These are phyloP conservation scores for Piper longum DNA, from an alignment of 164 flowering plant genomes.

Conservation along the genomic window DNA sequence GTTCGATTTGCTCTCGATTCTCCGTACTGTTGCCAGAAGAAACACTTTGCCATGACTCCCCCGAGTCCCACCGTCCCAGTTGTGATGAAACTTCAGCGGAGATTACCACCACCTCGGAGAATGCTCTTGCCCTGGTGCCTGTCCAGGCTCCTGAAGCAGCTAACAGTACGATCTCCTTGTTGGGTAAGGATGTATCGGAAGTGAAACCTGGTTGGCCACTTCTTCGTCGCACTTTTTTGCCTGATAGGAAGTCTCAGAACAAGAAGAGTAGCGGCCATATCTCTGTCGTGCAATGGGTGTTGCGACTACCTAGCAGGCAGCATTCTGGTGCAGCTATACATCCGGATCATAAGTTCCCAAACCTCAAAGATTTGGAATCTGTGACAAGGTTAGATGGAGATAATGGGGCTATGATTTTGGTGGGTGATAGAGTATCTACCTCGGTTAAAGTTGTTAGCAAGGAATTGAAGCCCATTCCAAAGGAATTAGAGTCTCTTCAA, in stretches of 20 bases:
- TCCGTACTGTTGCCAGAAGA: conserved; percentile 5
- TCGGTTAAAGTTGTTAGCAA: conserved; percentile 15
- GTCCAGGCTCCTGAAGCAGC: conserved; percentile 22
- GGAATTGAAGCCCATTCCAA: conserved; percentile 16
- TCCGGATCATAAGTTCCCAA: conserved; percentile 18
- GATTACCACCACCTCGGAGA: conserved; percentile 6
- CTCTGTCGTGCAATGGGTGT: conserved; percentile 74
- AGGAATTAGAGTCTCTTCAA: conserved; percentile 52
- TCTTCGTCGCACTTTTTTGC: conserved; percentile 32
- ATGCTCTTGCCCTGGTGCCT: conserved; percentile 54
- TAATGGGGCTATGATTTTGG: conserved; percentile 47
- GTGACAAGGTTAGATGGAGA: conserved; percentile 21
- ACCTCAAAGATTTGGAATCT: conserved; percentile 2
- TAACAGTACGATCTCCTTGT: conserved; percentile 13
- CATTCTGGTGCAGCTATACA: conserved; percentile 9
- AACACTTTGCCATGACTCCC: not conserved
- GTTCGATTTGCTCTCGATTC: conserved; percentile 35
- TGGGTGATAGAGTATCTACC: conserved; percentile 15
- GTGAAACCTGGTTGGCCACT: conserved; percentile 82
- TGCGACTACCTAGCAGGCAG: conserved; percentile 38
- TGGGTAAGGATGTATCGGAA: conserved; percentile 34
- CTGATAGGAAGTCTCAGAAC: conserved; percentile 7
- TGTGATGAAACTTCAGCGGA: not conserved
- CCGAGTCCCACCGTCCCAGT: conserved; percentile 8
- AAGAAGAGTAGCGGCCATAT: conserved; percentile 18